Evolutionary conservation across 2,329 filamentous ascomycete species (phyloP), one percentile per base, ranked within the genome.

Genomic region (Aspergillus sp.): DNA sequence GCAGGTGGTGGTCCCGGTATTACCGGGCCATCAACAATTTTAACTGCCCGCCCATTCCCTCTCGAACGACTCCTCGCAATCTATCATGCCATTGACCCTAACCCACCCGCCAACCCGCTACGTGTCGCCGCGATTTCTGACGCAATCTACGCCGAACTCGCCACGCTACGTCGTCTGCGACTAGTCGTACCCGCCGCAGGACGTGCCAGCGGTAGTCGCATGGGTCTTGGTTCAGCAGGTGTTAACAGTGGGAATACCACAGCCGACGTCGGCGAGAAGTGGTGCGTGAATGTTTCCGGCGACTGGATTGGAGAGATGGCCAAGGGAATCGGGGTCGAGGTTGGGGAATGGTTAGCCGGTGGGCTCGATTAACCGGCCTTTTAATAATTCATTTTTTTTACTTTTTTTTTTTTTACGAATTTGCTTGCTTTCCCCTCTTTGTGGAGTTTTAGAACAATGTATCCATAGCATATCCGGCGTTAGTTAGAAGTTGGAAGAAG

Each of bases 61-160:
- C 63, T 81, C 4, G 79, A 81, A 61, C 72, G 79, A 1, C 64
- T 80, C 3, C 64, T 80, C 8, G 79, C 79, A 1, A 79, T 81
- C 24, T 78, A 78, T 54, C 77, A 79, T 45, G 77, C 77, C 12
- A 76, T 81, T 19, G 75, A 80, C 47, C 75, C 75, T 1, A 77
- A 77, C 41, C 78, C 78, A 6, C 72, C 75, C 2, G 71, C 73
- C 15, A 75, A 77, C 3, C 67, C 70, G 3, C 69, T 74, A 13
- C 66, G 73, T n/a, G 66, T 70, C 19, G 62, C 66, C 5, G 72
- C 73, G 0, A 68, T 75, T 2, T 72, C 77, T 7, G 79, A 81
- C 58, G 66, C 73, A 11, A 73, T 81, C 56, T 77, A 77, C 42
- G 69, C 74, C 2, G 78, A 80, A 52, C 67, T 81, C 17, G 77